Percentiles rank a stretch among this genome's conserved stretches.
Evolutionary conservation across 75 land plant genomes (phyloP).

Genomic region (Cupressus sempervirens): DNA sequence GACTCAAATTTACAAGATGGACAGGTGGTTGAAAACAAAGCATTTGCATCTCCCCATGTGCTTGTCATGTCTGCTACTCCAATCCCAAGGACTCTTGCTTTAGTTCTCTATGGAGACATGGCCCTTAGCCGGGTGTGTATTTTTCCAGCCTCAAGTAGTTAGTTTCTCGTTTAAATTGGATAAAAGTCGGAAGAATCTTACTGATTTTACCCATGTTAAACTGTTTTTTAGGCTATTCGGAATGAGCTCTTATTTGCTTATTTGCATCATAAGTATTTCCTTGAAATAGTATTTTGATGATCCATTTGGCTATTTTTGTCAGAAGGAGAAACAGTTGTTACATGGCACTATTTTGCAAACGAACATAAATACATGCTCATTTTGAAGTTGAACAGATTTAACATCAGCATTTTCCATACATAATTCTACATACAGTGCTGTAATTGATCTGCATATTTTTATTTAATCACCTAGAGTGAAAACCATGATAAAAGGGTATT

Average conservation of each 20-base stretch:
- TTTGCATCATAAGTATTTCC: not conserved
- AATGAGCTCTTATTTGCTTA: not conserved
- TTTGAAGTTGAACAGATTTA: not conserved
- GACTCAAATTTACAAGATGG: conserved; percentile 13
- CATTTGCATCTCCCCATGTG: conserved; percentile 75
- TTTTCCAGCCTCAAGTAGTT: not conserved
- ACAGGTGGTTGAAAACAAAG: conserved; percentile 9
- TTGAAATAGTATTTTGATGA: conserved; percentile 1
- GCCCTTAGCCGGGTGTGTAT: conserved; percentile 72
- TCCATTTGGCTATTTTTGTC: not conserved
- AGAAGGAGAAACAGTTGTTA: not conserved
- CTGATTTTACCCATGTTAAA: not conserved
- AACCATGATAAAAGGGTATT: not conserved
- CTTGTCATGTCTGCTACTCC: conserved; percentile 97
- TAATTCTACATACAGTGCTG: not conserved
- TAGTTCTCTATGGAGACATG: conserved; percentile 92
- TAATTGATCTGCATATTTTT: not conserved
- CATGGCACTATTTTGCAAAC: not conserved
- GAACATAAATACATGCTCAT: not conserved
- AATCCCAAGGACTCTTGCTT: conserved; percentile 89
- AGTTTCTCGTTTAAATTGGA: conserved; percentile 1
- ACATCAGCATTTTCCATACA: not conserved
- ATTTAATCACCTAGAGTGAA: not conserved
- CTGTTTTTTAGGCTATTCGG: not conserved
- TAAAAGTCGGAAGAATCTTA: not conserved